A percentile compares a stretch with the other conserved stretches of the same genome.
These are phyloP conservation scores for Suillus placidus DNA, from an alignment of 768 basidiomycete genomes.

Conservation along the genomic window DNA sequence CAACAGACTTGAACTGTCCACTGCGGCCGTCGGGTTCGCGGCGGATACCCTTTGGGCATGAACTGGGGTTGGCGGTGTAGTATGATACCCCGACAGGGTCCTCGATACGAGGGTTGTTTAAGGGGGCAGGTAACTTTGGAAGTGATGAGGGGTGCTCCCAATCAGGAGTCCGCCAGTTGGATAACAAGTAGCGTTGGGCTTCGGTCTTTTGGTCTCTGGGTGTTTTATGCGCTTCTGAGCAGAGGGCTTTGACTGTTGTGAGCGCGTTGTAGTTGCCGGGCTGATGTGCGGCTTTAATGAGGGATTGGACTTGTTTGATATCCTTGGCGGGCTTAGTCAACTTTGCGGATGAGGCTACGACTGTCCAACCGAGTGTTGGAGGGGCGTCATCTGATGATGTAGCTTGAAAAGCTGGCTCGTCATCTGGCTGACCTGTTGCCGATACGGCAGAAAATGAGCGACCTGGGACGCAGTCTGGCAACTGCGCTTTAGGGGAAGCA, in stretches of 20 bases:
- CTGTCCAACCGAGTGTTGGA: slow-evolving; percentile 28
- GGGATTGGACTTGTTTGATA: slow-evolving; percentile 44
- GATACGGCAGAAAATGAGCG: slow-evolving; percentile 37
- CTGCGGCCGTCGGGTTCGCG: slow-evolving; percentile 36
- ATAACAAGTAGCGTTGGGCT: slow-evolving; percentile 43
- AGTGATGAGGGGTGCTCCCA: slow-evolving; percentile 28
- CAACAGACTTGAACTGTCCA: slow-evolving; percentile 9
- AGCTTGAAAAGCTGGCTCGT: slow-evolving; percentile 26
- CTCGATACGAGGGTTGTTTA: slow-evolving; percentile 49
- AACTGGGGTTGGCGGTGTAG: slow-evolving; percentile 44
- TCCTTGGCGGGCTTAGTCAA: slow-evolving; percentile 34
- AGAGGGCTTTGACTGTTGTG: slow-evolving; percentile 46
- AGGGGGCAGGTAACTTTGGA: slow-evolving; percentile 22
- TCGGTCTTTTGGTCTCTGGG: slow-evolving; percentile 48
- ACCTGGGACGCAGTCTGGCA: slow-evolving; percentile 38
- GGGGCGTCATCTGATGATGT: slow-evolving; percentile 24
- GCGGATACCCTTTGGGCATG: slow-evolving; percentile 52
- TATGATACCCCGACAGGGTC: slow-evolving; percentile 52
- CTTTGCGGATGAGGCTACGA: slow-evolving; percentile 18
- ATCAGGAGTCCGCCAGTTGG: slow-evolving; percentile 49
- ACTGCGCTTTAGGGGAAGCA: slow-evolving; percentile 37
- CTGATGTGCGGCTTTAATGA: slow-evolving; percentile 47
- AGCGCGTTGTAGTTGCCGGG: slow-evolving; percentile 45
- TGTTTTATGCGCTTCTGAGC: slow-evolving; percentile 47
- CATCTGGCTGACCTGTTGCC: slow-evolving; percentile 33